A percentile compares a stretch with the other conserved stretches of the same genome.
phyloP scores from a whole-genome alignment of 176 grass and related monocot species.

The Poa annua region DNA sequence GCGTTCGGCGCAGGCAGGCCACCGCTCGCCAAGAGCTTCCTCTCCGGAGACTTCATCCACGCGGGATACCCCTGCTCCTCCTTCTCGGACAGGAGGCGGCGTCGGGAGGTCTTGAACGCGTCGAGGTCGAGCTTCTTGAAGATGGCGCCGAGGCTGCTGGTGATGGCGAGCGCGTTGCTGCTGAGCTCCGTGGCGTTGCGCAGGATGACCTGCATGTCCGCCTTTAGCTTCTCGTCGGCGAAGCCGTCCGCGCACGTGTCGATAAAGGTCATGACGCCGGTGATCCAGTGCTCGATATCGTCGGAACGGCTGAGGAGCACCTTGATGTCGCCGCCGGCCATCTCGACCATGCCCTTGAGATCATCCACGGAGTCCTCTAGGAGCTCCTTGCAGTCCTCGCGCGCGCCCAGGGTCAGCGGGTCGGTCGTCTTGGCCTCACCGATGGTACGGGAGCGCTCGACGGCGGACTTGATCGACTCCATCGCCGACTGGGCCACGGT shows the following conservation, averaged over 20 bases:
- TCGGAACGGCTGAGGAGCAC: conserved; percentile 54
- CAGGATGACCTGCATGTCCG: conserved; percentile 60
- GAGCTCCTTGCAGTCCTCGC: conserved; percentile 68
- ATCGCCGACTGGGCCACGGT: conserved; percentile 43
- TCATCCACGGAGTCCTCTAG: conserved; percentile 67
- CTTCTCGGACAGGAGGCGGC: conserved; percentile 43
- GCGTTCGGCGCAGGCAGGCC: conserved; percentile 48
- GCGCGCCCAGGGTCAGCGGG: conserved; percentile 47
- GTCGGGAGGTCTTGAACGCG: conserved; percentile 41
- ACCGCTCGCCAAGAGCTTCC: conserved; percentile 72
- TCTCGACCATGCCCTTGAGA: conserved; percentile 53
- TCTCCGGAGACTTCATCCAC: conserved; percentile 66
- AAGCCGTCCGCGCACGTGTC: conserved; percentile 79
- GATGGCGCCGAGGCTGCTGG: conserved; percentile 53
- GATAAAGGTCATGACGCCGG: conserved; percentile 69
- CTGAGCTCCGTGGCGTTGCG: conserved; percentile 67
- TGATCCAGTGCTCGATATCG: conserved; percentile 70
- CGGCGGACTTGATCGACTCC: conserved; percentile 48
- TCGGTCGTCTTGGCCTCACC: conserved; percentile 44
- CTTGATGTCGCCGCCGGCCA: conserved; percentile 60
- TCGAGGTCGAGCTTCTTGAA: conserved; percentile 57
- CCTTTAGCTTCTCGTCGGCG: conserved; percentile 59
- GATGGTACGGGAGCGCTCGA: conserved; percentile 36
- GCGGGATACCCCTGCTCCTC: conserved; percentile 33
- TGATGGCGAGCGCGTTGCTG: conserved; percentile 86